Evolutionary conservation across 192 early-diverging fungal species (phyloP), one percentile per base, ranked within the genome.

Genomic region (Linnemannia hyalina): DNA sequence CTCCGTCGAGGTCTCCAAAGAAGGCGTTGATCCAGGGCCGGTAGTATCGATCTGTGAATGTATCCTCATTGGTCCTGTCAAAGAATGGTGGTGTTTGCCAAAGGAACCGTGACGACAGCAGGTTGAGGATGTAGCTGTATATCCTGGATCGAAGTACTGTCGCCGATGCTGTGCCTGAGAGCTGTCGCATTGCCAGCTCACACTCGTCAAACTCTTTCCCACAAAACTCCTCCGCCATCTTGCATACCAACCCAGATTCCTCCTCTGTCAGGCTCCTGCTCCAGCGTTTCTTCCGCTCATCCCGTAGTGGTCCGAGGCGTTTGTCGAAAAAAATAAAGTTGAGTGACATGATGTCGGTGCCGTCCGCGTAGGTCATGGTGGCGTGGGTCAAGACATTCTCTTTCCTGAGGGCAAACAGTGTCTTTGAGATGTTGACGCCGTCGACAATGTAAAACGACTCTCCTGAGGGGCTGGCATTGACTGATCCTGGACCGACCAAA

Each of bases 261-360:
- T 47, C 46, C 22, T 49, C 72, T 13, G 22, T 26, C 36, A 73
- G 11, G 11, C 22, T 47, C 42, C 29, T 38, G 15, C 72, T 73
- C 72, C 72, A 73, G 26, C 72, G 72, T 18, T 32, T 44, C 22
- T 20, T 38, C n/a, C 42, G 42, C 7, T 73, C 72, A 18, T 73
- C 72, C 44, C n/a, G 72, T 1, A 73, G 46, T 26, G 36, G 40
- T 20, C 40, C 15, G 26, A 73, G 36, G 0, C 36, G 72, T 11
- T 38, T 38, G 29, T 73, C 72, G 47, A 73, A 73, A 73, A 73
- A 73, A 4, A 73, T 44, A 18, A 52, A 73, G 20, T 49, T 73
- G 40, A 70, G 42, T 3, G 72, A 73, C 23, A 73, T 7, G 29
- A 73, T 73, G 40, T 73, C 60, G 29, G 26, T 11, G 60, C 60